Conservation (phyloP, 176 grass and related monocot genomes). For the Carex parvula region DNA sequence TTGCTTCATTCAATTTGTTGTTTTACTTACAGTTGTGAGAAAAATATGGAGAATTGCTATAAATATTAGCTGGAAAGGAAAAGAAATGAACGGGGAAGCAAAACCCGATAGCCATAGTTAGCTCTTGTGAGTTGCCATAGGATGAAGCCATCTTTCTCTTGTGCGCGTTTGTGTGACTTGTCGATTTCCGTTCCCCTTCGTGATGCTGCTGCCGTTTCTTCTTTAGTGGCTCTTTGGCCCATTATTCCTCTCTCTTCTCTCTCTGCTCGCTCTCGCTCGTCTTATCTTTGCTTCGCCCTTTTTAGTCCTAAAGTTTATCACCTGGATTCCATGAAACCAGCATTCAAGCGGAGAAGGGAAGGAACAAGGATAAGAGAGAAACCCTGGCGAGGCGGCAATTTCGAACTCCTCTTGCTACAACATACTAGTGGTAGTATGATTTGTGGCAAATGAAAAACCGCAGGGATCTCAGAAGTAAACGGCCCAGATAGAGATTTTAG, state of each 20-base stretch:
- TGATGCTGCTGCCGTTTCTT: not conserved
- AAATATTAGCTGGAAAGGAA: not conserved
- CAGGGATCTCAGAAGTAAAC: not conserved
- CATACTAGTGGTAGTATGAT: not conserved
- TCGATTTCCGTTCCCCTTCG: not conserved
- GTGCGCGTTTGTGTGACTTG: conserved; percentile 41
- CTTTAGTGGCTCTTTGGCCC: not conserved
- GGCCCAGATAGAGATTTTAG: too few species aligned
- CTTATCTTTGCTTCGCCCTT: not conserved
- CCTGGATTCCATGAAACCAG: too few species aligned
- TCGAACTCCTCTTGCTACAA: not conserved
- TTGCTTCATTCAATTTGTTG: not conserved
- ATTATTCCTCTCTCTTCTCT: not conserved
- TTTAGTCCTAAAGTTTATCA: not conserved
- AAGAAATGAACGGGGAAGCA: not conserved
- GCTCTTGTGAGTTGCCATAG: conserved; percentile 90
- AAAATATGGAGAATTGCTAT: not conserved
- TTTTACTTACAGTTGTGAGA: not conserved
- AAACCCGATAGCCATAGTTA: conserved; percentile 93
- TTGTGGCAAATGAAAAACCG: not conserved
- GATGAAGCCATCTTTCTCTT: conserved; percentile 55
- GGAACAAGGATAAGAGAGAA: not conserved
- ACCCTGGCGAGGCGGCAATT: conserved; percentile 3
- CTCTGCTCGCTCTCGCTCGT: too few species aligned
- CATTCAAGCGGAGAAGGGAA: not conserved